Evolutionary conservation across 2,329 filamentous ascomycete species (phyloP).

Genomic region (Fusarium dimerum): DNA sequence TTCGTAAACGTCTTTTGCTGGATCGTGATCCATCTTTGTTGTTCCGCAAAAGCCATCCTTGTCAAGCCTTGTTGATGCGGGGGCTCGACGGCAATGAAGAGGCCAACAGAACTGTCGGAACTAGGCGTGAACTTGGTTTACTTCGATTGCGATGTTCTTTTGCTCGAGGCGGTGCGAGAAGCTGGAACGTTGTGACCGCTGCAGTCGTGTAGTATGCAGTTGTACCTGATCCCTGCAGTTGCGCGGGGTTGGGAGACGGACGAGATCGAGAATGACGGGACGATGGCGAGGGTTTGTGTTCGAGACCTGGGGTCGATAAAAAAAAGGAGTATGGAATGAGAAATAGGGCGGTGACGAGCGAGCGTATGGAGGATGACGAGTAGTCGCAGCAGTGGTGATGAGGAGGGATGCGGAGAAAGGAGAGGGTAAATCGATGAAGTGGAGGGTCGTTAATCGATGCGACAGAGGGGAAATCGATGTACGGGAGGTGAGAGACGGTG

Average conservation of each 20-base stretch:
- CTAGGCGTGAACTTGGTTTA: conserved; percentile 33
- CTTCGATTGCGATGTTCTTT: conserved; percentile 24
- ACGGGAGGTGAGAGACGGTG: conserved; percentile 17
- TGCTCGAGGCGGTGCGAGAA: conserved; percentile 26
- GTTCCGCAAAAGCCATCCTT: conserved; percentile 65
- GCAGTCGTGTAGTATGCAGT: conserved; percentile 50
- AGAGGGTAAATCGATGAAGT: conserved; percentile 23
- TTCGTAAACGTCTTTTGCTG: conserved; percentile 99
- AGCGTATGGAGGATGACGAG: conserved; percentile 11
- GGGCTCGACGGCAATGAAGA: conserved; percentile 48
- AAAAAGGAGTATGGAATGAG: conserved; percentile 16
- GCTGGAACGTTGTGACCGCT: conserved; percentile 45
- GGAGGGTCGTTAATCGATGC: conserved; percentile 22
- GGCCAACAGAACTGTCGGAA: conserved; percentile 41
- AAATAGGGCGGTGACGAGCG: conserved; percentile 6
- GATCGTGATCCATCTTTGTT: conserved; percentile 73
- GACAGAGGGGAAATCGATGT: conserved; percentile 7
- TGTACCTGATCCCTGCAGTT: conserved; percentile 49
- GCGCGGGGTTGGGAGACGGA: conserved; percentile 35
- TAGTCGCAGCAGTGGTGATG: conserved; percentile 13
- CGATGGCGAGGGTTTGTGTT: conserved; percentile 21
- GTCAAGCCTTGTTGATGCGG: conserved; percentile 51
- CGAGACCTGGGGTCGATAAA: conserved; percentile 17
- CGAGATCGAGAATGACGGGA: conserved; percentile 26
- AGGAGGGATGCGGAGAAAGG: conserved; percentile 20